Base-by-base conservation (phyloP, 2,329 filamentous ascomycete species). In the Penicillium glabrum region DNA sequence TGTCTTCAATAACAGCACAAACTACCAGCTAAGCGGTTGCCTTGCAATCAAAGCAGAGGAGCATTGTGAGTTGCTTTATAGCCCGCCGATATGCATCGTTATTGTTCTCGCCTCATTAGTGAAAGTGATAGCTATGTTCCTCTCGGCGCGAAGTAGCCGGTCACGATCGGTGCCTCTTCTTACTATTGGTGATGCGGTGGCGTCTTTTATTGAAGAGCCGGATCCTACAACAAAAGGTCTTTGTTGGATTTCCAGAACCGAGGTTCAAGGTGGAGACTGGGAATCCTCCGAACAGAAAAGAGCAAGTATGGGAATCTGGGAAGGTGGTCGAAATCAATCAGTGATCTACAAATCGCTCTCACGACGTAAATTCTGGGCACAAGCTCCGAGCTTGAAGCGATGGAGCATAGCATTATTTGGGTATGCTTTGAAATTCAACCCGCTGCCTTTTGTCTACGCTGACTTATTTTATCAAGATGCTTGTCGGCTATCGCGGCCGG, bases 151-250 rank as follows among this genome's bases (percentile, higher is more conserved):
- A 6, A 41, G 51, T 10, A n/a, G n/a, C 9, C 26, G 27, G 19
- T 13, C 33, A 29, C 13, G 48, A 23, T 33, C 53, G 31, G 1
- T 48, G 35, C 27, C 49, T 62, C 31, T 58, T 26, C 46, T 70
- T 24, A 72, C 67, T 2, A 33, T 64, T 27, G 68, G 68, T 3
- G 69, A 72, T 54, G 69, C 69, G 1, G 47, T 71, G 9, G 62
- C 66, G 9, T 69, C 65, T 3, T 72, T 71, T 41, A 46, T 70
- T 4, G 45, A 31, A 7, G 23, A 13, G 0, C 61, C 64, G 2
- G 64, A 67, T 58, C 31, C 23, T 2, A 57, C 52, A 0, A 65
- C 60, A 2, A 41, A 41, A 24, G 54, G 46, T 1, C 29, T 51
- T 19, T 65, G 62, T 29, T 50, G 56, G 56, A 14, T 52, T 13